phyloP scores from a whole-genome alignment of 192 early-diverging fungal species.

The Dissophora ornata region DNA sequence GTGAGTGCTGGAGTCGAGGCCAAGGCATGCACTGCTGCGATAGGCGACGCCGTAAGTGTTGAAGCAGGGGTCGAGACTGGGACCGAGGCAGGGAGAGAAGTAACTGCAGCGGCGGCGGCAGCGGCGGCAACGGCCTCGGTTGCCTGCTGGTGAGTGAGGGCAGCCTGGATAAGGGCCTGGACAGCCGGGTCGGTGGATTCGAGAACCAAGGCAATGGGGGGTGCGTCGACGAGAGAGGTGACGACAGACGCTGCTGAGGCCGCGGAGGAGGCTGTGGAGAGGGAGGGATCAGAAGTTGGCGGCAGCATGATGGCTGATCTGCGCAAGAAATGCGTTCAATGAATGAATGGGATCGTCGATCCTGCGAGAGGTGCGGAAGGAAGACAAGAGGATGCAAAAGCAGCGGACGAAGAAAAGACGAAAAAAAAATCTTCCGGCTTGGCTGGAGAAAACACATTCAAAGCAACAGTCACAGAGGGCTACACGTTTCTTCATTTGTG shows the following conservation, averaged over 20 bases:
- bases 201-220: slow-evolving; percentile 19
- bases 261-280: neutral
- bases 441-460: too few relatives aligned
- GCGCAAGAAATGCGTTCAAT: slow-evolving; percentile 48
- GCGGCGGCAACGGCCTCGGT: slow-evolving; percentile 17
- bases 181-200: slow-evolving; percentile 25
- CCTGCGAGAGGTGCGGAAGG: neutral
- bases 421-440: slow-evolving; percentile 2
- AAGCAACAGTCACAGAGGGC: neutral
- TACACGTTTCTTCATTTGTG: neutral
- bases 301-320: slow-evolving; percentile 16
- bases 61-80: neutral
- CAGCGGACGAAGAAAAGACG: slow-evolving; percentile 3
- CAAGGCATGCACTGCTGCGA: neutral
- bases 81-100: neutral
- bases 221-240: slow-evolving; percentile 1
- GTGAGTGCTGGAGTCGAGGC: neutral
- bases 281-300: slow-evolving; percentile 17
- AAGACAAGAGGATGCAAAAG: slow-evolving; percentile 12
- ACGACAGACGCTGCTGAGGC: neutral
- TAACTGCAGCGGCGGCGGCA: neutral
- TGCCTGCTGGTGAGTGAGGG: slow-evolving; percentile 21
- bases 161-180: slow-evolving; percentile 30
- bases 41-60: too few relatives aligned
- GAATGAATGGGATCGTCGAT: slow-evolving; percentile 3